Evolutionary conservation across 1,284 basidiomycete genomes (phyloP), one percentile per base, ranked within the genome.

Genomic region (Heliocybe sulcata): DNA sequence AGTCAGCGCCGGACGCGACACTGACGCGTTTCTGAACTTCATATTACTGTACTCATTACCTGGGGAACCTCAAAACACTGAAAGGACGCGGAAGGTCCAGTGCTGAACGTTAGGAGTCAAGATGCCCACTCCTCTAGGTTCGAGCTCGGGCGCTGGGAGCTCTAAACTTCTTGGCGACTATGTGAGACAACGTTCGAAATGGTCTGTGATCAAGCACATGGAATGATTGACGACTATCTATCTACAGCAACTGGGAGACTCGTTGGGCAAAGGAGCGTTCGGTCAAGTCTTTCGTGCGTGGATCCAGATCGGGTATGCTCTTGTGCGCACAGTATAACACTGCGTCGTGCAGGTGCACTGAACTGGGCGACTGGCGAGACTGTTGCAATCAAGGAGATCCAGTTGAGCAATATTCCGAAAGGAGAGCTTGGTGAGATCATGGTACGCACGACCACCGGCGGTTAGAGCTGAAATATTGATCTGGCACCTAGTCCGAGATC

Each of bases 351-450:
- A 92, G 90, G 92, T 64, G 93, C 93, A 31, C 79, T 99, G 67
- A 98, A 98, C 68, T 98, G 93, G 86, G 89, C 89, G 35, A 97
- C 93, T 23, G 95, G 95, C 50, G 94, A 97, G 75, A 95, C 94
- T 1, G 94, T 97, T 31, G 94, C 94, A 6, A 89, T 95, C 66
- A 98, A 96, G 80, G 94, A 92, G 70, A 95, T 95, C 65, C 88
- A 93, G 64, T 76, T 99, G 58, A 87, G 85, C 67, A 94, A 94
- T 69, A 95, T 99, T 56, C 92, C 95, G 1, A 91, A 92, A 67
- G 83, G 86, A 51, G 92, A 97, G 67, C 81, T 98, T 52, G 89
- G 91, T 20, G 94, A 98, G 71, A 98, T 99, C 67, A 98, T 98
- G 96, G 93, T 92, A 64, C 62, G 83, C 75, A 35, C 23, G 3